phyloP scores from a whole-genome alignment of 2,329 filamentous ascomycete species.

The Davidsoniella virescens region DNA sequence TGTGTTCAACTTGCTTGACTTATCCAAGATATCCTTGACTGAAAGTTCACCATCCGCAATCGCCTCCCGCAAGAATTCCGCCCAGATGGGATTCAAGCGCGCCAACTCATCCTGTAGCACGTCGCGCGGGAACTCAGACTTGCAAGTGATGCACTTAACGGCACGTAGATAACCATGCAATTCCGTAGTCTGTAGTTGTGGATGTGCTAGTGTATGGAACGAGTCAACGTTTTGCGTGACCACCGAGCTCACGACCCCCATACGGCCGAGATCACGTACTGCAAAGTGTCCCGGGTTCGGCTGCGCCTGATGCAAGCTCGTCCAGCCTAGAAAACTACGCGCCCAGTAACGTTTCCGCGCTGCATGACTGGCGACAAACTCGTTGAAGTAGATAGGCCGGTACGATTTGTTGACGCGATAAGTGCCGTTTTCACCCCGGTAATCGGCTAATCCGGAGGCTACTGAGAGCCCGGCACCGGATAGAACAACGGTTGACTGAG shows the following conservation, averaged over 20 bases:
- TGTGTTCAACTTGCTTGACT: constrained; percentile 49
- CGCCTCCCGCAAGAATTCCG: constrained; percentile 55
- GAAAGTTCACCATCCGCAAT: constrained; percentile 37
- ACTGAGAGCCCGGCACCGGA: constrained; percentile 88
- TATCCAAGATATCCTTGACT: constrained; percentile 17
- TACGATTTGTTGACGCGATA: constrained; percentile 86
- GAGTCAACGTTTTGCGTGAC: constrained; percentile 97
- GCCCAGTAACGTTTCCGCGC: constrained; percentile 91
- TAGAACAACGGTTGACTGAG: constrained; percentile 30
- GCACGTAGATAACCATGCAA: constrained; percentile 81
- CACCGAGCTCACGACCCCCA: constrained; percentile 59
- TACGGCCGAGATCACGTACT: constrained; percentile 50
- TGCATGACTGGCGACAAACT: constrained; percentile 70
- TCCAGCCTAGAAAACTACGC: constrained; percentile 84
- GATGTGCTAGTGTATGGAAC: constrained; percentile 69
- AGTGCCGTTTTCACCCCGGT: constrained; percentile 75
- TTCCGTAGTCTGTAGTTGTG: constrained; percentile 58
- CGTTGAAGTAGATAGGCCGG: constrained; percentile 80
- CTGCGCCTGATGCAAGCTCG: constrained; percentile 56
- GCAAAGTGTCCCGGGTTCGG: constrained; percentile 72
- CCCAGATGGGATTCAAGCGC: constrained; percentile 74
- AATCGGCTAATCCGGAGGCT: constrained; percentile 82
- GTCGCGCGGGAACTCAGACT: constrained; percentile 50
- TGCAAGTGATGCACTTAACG: constrained; percentile 67
- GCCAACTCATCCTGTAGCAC: constrained; percentile 63